Evolutionary conservation across 371 early-diverging fungal species (phyloP).

Genomic region (Globomyces sp.): DNA sequence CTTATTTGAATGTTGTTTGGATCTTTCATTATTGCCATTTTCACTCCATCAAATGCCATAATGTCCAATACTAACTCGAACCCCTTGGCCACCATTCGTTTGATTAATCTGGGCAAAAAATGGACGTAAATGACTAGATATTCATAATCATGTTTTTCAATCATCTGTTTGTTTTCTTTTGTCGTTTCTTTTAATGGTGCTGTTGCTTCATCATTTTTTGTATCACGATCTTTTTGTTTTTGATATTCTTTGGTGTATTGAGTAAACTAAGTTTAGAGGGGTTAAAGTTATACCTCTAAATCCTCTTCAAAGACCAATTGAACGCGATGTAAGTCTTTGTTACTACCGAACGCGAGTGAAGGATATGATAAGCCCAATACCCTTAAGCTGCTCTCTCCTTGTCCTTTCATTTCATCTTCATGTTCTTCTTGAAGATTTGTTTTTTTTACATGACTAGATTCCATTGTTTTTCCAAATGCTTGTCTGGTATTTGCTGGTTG

Average conservation of each 20-base stretch:
- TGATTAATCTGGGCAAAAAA: slow-evolving; percentile 46
- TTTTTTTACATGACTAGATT: neutral
- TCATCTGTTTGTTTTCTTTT: neutral
- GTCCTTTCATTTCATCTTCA: no score
- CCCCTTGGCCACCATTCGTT: slow-evolving; percentile 45
- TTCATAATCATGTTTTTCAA: slow-evolving; percentile 27
- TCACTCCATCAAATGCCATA: slow-evolving; percentile 32
- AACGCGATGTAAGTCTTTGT: neutral
- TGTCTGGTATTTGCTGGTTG: slow-evolving; percentile 10
- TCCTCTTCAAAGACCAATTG: slow-evolving; percentile 28
- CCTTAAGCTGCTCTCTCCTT: no score
- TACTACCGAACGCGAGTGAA: no score
- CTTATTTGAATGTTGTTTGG: slow-evolving; percentile 54
- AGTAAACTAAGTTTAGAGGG: slow-evolving; percentile 9
- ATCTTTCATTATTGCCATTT: slow-evolving; percentile 43
- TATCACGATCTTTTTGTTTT: slow-evolving; percentile 7
- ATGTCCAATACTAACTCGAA: slow-evolving; percentile 35
- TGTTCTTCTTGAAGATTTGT: neutral
- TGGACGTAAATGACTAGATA: slow-evolving; percentile 55
- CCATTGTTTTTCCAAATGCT: neutral
- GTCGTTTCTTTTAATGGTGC: slow-evolving; percentile 17
- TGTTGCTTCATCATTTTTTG: slow-evolving; percentile 21
- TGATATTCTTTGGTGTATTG: slow-evolving; percentile 11
- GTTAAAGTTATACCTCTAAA: neutral
- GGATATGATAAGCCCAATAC: no score